Evolutionary conservation across 208 protist species (phyloP).

Genomic region (Acanthamoeba culbertsoni): DNA sequence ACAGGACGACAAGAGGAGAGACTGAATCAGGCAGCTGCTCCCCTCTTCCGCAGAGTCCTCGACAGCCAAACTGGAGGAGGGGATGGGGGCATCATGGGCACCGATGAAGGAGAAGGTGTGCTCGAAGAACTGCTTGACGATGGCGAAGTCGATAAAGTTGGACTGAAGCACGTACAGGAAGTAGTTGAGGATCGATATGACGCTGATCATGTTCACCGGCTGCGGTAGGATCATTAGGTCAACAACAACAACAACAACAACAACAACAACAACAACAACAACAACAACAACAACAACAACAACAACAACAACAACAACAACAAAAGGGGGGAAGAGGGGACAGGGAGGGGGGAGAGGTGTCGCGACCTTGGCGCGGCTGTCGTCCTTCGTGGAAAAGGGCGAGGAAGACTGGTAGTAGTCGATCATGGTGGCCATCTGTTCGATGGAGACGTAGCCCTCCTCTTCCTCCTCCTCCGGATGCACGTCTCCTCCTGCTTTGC

Average conservation of each 20-base stretch:
- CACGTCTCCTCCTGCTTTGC: not conserved
- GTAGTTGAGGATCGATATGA: slow-evolving; percentile 38
- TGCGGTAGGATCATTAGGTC: not conserved
- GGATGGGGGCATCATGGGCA: not conserved
- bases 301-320: not conserved
- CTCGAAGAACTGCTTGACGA: slow-evolving; percentile 57
- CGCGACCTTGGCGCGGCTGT: slow-evolving; percentile 17
- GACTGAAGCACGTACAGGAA: slow-evolving; percentile 1
- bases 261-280: not conserved
- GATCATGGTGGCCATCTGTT: slow-evolving; percentile 35
- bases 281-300: not conserved
- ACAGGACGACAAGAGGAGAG: not conserved
- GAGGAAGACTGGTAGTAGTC: slow-evolving; percentile 11
- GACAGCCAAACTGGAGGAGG: not conserved
- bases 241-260: not conserved
- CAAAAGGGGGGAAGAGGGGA: not conserved
- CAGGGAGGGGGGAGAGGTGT: not conserved
- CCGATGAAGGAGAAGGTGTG: slow-evolving; percentile 52
- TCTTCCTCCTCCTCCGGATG: not conserved
- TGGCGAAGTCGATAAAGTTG: slow-evolving; percentile 30
- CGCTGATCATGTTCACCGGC: slow-evolving; percentile 42
- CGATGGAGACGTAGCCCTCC: slow-evolving; percentile 10
- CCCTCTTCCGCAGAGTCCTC: too few relatives aligned
- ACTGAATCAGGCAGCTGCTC: too few relatives aligned
- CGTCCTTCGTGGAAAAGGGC: slow-evolving; percentile 10